These are phyloP conservation scores for Tetrahymena thermophila DNA, from an alignment of 73 alveolate species.

Conservation along the genomic window DNA sequence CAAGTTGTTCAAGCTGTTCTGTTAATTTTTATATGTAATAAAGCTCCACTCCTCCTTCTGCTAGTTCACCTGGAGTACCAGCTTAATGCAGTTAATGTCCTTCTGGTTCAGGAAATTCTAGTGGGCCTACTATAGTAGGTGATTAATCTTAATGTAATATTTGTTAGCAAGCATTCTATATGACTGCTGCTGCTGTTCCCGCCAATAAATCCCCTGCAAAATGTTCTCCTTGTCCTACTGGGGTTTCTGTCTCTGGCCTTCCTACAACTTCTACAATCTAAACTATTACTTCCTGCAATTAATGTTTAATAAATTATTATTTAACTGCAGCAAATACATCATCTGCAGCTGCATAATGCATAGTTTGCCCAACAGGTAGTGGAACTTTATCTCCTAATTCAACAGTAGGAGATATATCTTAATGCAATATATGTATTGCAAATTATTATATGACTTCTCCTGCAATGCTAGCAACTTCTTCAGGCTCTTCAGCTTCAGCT, in stretches of 20 bases:
- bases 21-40: not conserved
- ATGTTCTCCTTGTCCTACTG: not conserved
- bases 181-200: not conserved
- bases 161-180: not conserved
- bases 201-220: not conserved
- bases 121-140: not conserved
- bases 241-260: not conserved
- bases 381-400: not conserved
- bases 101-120: not conserved
- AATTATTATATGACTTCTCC: not conserved
- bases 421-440: not conserved
- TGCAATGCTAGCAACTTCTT: not conserved
- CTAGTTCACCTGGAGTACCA: not conserved
- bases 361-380: not conserved
- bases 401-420: not conserved
- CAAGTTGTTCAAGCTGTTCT: not conserved
- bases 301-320: not conserved
- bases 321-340: not conserved
- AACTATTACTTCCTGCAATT: not conserved
- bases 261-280: not conserved
- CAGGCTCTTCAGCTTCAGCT: not conserved
- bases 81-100: not conserved
- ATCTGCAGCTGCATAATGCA: not conserved
- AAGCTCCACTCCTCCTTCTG: not conserved
- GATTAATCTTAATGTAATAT: not conserved